phyloP scores from a whole-genome alignment of 73 alveolate species.

The Stentor coeruleus region DNA sequence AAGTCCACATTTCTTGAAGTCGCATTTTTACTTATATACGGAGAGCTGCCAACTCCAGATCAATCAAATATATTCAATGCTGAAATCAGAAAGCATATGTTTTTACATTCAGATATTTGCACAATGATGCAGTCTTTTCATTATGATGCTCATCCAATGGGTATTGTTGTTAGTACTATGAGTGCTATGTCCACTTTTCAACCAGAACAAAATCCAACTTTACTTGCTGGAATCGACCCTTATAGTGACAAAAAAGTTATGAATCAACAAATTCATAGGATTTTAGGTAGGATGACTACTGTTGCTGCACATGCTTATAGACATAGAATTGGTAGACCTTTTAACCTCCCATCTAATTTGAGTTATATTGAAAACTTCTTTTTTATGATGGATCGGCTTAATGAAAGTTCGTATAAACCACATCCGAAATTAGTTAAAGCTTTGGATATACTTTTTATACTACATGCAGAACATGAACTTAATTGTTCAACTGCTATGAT shows the following conservation, averaged over 20 bases:
- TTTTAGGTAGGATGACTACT: slow-evolving; percentile 71
- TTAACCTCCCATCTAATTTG: slow-evolving; percentile 60
- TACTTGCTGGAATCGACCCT: slow-evolving; percentile 53
- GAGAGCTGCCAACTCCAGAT: slow-evolving; percentile 81
- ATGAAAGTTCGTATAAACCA: slow-evolving; percentile 59
- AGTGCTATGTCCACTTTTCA: slow-evolving; percentile 82
- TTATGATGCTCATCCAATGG: slow-evolving; percentile 96
- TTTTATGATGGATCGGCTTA: slow-evolving; percentile 76
- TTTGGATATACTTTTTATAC: slow-evolving; percentile 78
- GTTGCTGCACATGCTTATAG: slow-evolving; percentile 71
- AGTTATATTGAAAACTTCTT: slow-evolving; percentile 86
- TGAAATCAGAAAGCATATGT: neutral
- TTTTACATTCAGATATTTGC: slow-evolving; percentile 25
- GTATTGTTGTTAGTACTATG: slow-evolving; percentile 80
- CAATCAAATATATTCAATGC: slow-evolving; percentile 43
- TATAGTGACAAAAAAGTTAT: slow-evolving; percentile 52
- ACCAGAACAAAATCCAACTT: slow-evolving; percentile 91
- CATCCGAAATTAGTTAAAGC: slow-evolving; percentile 75
- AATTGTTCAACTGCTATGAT: slow-evolving; percentile 92
- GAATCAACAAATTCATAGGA: slow-evolving; percentile 62
- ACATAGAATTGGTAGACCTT: slow-evolving; percentile 77
- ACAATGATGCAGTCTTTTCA: slow-evolving; percentile 69
- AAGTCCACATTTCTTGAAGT: slow-evolving; percentile 79
- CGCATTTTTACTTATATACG: slow-evolving; percentile 77
- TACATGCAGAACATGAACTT: slow-evolving; percentile 93